Percentiles rank a stretch among this genome's conserved stretches.
These are phyloP conservation scores for Pythium dissimile DNA, from an alignment of 352 stramenopile genomes.

Conservation along the genomic window DNA sequence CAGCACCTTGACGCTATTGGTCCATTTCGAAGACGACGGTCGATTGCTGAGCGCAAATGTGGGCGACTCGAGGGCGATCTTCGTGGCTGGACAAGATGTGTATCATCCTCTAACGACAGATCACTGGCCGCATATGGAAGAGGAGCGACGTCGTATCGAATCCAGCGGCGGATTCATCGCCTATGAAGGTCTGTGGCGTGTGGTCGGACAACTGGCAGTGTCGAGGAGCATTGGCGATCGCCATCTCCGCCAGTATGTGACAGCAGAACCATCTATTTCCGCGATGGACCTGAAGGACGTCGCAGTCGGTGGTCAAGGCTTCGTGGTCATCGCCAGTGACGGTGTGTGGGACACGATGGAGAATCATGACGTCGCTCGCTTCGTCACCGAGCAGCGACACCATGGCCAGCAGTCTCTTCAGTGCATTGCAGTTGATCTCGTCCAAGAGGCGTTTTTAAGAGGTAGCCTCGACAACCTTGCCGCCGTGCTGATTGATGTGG, in stretches of 20 bases:
- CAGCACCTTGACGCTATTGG: constrained; percentile 72
- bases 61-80: constrained; percentile 80
- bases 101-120: constrained; percentile 44
- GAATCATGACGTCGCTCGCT: constrained; percentile 44
- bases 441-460: constrained; percentile 91
- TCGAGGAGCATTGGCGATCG: constrained; percentile 91
- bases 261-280: constrained; percentile 75
- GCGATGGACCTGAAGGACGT: constrained; percentile 19
- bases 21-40: constrained; percentile 54
- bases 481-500: constrained; percentile 49
- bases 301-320: too few species aligned
- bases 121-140: constrained; percentile 52
- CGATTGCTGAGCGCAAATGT: constrained; percentile 76
- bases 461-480: constrained; percentile 95
- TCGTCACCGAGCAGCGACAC: constrained; percentile 33
- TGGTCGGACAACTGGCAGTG: constrained; percentile 90
- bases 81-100: constrained; percentile 3
- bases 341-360: constrained; percentile 73
- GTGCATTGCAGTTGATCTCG: constrained; percentile 67
- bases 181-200: constrained; percentile 72
- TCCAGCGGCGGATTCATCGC: constrained; percentile 72
- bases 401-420: not conserved
- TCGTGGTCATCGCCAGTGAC: constrained; percentile 66
- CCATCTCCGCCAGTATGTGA: constrained; percentile 80
- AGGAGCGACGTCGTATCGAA: constrained; percentile 61